Conservation (phyloP, 768 basidiomycete genomes). For the Pleurotus tuoliensis region DNA sequence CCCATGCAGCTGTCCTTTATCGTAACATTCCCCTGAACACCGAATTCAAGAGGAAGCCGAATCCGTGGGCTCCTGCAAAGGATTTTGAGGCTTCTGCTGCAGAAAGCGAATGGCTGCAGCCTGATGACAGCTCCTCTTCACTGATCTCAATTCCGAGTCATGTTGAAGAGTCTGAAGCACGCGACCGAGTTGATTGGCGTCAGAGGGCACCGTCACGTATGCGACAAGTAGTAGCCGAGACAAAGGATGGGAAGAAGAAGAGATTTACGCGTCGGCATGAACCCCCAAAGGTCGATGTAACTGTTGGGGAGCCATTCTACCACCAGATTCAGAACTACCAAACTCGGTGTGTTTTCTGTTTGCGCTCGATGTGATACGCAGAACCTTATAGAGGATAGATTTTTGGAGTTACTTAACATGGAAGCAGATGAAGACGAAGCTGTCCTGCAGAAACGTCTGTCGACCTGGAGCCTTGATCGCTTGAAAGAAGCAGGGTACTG, state of each 20-base stretch:
- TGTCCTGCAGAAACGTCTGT: slow-evolving; percentile 57
- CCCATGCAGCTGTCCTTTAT: slow-evolving; percentile 1
- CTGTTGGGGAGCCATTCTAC: slow-evolving; percentile 38
- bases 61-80: not conserved
- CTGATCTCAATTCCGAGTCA: slow-evolving; percentile 5
- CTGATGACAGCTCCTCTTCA: slow-evolving; percentile 12
- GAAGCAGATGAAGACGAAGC: slow-evolving; percentile 67
- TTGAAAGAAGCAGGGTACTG: slow-evolving; percentile 71
- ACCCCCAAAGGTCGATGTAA: slow-evolving; percentile 28
- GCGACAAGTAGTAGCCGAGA: not conserved
- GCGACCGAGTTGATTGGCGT: slow-evolving; percentile 60
- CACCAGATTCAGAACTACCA: slow-evolving; percentile 52
- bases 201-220: slow-evolving; percentile 45
- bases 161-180: slow-evolving; percentile 11
- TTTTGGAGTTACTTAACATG: slow-evolving; percentile 43
- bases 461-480: slow-evolving; percentile 59
- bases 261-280: slow-evolving; percentile 33
- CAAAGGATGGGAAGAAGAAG: not conserved
- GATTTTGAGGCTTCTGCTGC: slow-evolving; percentile 18
- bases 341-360: slow-evolving; percentile 6
- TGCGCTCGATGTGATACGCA: not conserved
- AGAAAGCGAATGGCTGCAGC: slow-evolving; percentile 37
- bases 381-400: slow-evolving; percentile 18
- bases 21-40: not conserved
- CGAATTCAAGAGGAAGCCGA: not conserved